phyloP scores from a whole-genome alignment of 1,139 yeast genomes.

The Sugiyamaella pinicola region DNA sequence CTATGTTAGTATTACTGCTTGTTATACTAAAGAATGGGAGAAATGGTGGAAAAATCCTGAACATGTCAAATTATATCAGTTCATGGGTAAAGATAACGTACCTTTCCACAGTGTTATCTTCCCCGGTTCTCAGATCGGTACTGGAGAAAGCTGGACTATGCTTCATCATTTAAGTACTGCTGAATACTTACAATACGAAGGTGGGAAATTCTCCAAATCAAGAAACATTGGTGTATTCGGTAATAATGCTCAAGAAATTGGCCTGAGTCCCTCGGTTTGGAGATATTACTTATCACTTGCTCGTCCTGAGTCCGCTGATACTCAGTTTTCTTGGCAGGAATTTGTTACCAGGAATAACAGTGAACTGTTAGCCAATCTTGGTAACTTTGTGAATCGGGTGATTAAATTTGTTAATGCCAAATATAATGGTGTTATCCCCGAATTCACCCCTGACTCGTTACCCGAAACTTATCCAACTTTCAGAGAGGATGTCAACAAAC shows the following conservation, averaged over 20 bases:
- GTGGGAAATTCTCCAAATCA: constrained; percentile 95
- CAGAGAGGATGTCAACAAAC: constrained; percentile 57
- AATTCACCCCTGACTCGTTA: constrained; percentile 47
- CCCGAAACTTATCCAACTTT: constrained; percentile 55
- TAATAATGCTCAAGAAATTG: constrained; percentile 92
- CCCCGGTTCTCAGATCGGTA: constrained; percentile 91
- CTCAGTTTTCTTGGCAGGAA: constrained; percentile 96
- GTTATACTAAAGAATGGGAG: constrained; percentile 81
- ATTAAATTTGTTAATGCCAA: constrained; percentile 88
- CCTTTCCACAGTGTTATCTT: constrained; percentile 98
- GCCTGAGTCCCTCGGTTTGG: constrained; percentile 92
- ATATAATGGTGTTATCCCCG: constrained; percentile 87
- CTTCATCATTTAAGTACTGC: constrained; percentile 90
- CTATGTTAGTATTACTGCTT: constrained; percentile 92
- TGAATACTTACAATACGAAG: constrained; percentile 95
- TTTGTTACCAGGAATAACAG: constrained; percentile 91
- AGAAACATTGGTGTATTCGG: constrained; percentile 98
- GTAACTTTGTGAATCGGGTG: constrained; percentile 93
- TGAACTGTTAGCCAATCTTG: constrained; percentile 91
- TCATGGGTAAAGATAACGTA: constrained; percentile 99
- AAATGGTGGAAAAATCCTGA: constrained; percentile 94
- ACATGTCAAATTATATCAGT: constrained; percentile 82
- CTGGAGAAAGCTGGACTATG: constrained; percentile 86
- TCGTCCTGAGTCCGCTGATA: constrained; percentile 93
- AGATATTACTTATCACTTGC: constrained; percentile 90